These are phyloP conservation scores for Tulasnella sp. DNA, from an alignment of 768 basidiomycete species.

Conservation along the genomic window DNA sequence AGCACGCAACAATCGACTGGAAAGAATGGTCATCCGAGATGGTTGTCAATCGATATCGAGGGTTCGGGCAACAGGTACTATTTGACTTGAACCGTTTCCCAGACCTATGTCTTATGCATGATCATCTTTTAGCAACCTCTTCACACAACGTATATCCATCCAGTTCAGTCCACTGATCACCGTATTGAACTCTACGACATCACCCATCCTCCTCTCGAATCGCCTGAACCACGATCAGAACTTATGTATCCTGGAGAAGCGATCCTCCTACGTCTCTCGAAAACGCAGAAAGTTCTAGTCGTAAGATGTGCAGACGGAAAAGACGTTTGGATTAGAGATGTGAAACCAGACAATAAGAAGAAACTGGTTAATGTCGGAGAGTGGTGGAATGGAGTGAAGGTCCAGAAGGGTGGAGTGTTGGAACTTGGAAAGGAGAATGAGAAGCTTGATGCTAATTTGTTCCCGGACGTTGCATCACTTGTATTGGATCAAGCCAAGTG, in stretches of 20 bases:
- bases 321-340: conserved; percentile 38
- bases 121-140: neutral
- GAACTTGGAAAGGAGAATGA: neutral
- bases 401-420: conserved; percentile 10
- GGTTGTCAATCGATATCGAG: conserved; percentile 45
- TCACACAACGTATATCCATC: conserved; percentile 14
- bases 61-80: conserved; percentile 55
- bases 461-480: no score
- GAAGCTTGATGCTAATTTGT: neutral
- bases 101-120: neutral
- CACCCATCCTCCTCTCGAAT: neutral
- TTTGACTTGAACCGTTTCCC: neutral
- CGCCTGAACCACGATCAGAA: conserved; percentile 28
- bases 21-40: conserved; percentile 38
- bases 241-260: conserved; percentile 33
- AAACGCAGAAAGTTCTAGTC: conserved; percentile 32
- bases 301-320: conserved; percentile 44
- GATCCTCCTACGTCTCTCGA: no score
- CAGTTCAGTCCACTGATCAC: neutral
- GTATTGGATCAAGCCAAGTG: no score
- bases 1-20: conserved; percentile 46
- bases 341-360: conserved; percentile 51
- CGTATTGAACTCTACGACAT: conserved; percentile 12
- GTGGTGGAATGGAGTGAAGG: conserved; percentile 65
- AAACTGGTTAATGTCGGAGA: conserved; percentile 35